These are phyloP conservation scores for Camelina sativa DNA, from an alignment of 345 rosid genomes.

Conservation along the genomic window DNA sequence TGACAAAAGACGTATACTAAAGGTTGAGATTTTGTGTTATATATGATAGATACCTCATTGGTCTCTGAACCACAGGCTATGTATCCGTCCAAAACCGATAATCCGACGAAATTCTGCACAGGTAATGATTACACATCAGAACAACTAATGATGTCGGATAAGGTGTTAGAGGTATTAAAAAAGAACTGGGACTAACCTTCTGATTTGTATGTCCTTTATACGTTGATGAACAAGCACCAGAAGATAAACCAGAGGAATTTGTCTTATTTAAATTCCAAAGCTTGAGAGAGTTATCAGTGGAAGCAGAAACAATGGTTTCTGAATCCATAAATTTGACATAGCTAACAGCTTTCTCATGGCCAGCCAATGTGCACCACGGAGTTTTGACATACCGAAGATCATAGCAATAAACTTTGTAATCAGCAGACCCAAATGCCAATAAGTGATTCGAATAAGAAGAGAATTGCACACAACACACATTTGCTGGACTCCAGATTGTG, in stretches of 20 bases:
- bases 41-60: slow-evolving; percentile 70
- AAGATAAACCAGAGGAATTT: slow-evolving; percentile 52
- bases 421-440: slow-evolving; percentile 86
- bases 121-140: slow-evolving; percentile 41
- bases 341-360: slow-evolving; percentile 89
- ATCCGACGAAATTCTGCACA: slow-evolving; percentile 87
- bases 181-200: slow-evolving; percentile 57
- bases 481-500: slow-evolving; percentile 74
- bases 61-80: slow-evolving; percentile 96
- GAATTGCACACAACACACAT: slow-evolving; percentile 89
- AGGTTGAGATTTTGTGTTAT: slow-evolving; percentile 2
- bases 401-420: slow-evolving; percentile 77
- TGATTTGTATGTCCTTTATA: slow-evolving; percentile 85
- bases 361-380: slow-evolving; percentile 78
- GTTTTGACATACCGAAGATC: slow-evolving; percentile 70
- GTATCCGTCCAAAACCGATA: slow-evolving; percentile 84
- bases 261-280: slow-evolving; percentile 80
- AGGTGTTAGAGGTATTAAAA: neutral
- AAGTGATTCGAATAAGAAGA: slow-evolving; percentile 67
- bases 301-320: slow-evolving; percentile 84
- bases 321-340: slow-evolving; percentile 84
- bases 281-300: slow-evolving; percentile 89
- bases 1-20: too few species aligned
- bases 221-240: slow-evolving; percentile 65
- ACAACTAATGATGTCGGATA: neutral